These are phyloP conservation scores for Hortaea sp. DNA, from an alignment of 2,329 filamentous ascomycete genomes.

Conservation along the genomic window DNA sequence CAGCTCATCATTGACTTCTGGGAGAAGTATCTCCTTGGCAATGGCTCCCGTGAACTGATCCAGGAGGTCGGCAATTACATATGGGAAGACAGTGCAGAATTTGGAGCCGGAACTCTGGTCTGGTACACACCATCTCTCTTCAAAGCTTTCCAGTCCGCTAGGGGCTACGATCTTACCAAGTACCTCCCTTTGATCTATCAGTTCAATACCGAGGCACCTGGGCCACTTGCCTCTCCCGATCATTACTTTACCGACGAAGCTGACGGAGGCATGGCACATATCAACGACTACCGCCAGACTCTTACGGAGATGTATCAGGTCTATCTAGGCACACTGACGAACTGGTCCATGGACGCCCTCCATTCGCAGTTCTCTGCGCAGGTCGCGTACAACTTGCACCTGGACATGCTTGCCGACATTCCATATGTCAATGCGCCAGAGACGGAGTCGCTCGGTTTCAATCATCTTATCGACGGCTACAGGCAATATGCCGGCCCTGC, in stretches of 20 bases:
- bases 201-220: too few species aligned
- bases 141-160: too few species aligned
- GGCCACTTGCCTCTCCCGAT: too few species aligned
- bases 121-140: too few species aligned
- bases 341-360: not conserved
- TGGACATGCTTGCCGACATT: conserved; percentile 24
- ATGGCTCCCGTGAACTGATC: conserved; percentile 13
- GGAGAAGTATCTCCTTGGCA: conserved; percentile 22
- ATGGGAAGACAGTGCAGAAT: conserved; percentile 10
- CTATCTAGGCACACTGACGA: not conserved
- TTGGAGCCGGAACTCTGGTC: too few species aligned
- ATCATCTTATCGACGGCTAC: conserved; percentile 23
- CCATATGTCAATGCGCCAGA: conserved; percentile 25
- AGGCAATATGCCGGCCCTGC: conserved; percentile 26
- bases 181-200: too few species aligned
- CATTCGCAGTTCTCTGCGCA: conserved; percentile 15
- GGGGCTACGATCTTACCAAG: too few species aligned
- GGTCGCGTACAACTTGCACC: conserved; percentile 25
- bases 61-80: conserved; percentile 23
- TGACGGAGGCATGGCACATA: conserved; percentile 14
- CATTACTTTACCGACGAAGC: conserved; percentile 9
- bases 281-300: conserved; percentile 12
- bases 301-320: not conserved
- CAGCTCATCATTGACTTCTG: conserved; percentile 23
- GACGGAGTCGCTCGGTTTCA: conserved; percentile 23